Base-by-base conservation (phyloP, 2,329 filamentous ascomycete genomes). In the Fusarium nygamai region DNA sequence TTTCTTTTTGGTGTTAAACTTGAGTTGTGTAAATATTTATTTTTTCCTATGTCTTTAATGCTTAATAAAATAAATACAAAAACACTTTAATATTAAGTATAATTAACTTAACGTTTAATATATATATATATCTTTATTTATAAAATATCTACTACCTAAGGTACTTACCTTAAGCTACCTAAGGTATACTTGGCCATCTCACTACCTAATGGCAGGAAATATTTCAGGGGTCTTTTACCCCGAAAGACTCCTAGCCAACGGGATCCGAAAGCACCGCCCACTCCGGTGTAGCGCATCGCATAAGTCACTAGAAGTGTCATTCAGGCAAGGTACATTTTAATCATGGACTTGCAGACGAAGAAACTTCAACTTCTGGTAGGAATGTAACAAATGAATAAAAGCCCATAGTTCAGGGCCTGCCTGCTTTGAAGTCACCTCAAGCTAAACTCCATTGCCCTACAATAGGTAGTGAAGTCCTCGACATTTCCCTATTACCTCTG, bases 221-320 rank as follows among this genome's bases (percentile, higher is more conserved):
- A 29, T 61, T 67, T 67, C 43, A 53, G 51, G 50, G 64, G 65
- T 47, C 54, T 36, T 68, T 47, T 24, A 17, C 29, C 33, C 38
- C 12, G 38, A 50, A 22, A 22, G 46, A 24, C 63, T 44, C 29
- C 41, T 57, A 57, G 36, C 54, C 41, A 68, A 60, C 64, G 38
- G 62, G 51, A 44, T 41, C 38, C 24, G 39, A 34, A 36, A 61
- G 63, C 41, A 67, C 65, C 31, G 44, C 62, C 62, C 36, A 31
- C 31, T 60, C 34, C 31, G 38, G 13, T 29, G 17, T 27, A 58
- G 41, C 39, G 53, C 46, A 68, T 68, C 19, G 36, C 19, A 38
- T 38, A 51, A 24, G 38, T 24, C 27, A 38, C 16, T 41, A 14
- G 31, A 56, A 11, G 19, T 53, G n/a, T 24, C 3, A 22, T 51